Base-by-base conservation (phyloP, 75 land plant species). In the Pinus albicaulis region DNA sequence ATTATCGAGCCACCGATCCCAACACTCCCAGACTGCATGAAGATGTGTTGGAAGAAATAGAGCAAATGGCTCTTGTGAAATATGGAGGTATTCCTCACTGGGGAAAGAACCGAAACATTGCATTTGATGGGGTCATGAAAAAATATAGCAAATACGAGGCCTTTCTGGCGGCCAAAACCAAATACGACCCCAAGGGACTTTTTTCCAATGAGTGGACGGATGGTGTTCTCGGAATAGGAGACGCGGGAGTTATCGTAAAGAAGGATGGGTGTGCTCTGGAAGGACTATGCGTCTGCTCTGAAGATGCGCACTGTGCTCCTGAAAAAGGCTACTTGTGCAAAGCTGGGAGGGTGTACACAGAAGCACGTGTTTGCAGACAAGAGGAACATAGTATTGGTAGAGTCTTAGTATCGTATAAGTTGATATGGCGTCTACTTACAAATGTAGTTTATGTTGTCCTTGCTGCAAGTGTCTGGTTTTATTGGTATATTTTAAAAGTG, bases 191-290 rank as follows among this genome's bases (percentile, higher is more conserved):
- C 0, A n/a, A 28, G 5, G 80, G 73, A 1, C 38, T 76, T 15
- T 81, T 81, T 23, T 81, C 82, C 3, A 81, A 48, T 41, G 82
- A 81, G 28, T 81, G 82, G 82, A 64, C 74, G 15, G 82, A 81
- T 25, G 79, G 73, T 28, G 65, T 80, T 14, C 55, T 80, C 7
- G 82, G 82, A 14, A 53, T n/a, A 22, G n/a, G 3, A 8, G 3
- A 20, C 5, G 17, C n/a, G 6, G n/a, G 59, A 58, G 73, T 71
- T 4, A 4, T 22, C 53, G 52, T 22, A 8, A 41, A 24, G 53
- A 22, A 22, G 8, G 79, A 81, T 28, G 62, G 78, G 48, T 85
- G 86, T 57, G 86, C 84, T 19, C 77, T 78, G 48, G 86, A 85
- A 19, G 86, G 86, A 44, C 15, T 74, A 23, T 85, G 86, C 28